Evolutionary conservation across 2,329 filamentous ascomycete species (phyloP), one percentile per base, ranked within the genome.

Genomic region (Remersonia thermophila): DNA sequence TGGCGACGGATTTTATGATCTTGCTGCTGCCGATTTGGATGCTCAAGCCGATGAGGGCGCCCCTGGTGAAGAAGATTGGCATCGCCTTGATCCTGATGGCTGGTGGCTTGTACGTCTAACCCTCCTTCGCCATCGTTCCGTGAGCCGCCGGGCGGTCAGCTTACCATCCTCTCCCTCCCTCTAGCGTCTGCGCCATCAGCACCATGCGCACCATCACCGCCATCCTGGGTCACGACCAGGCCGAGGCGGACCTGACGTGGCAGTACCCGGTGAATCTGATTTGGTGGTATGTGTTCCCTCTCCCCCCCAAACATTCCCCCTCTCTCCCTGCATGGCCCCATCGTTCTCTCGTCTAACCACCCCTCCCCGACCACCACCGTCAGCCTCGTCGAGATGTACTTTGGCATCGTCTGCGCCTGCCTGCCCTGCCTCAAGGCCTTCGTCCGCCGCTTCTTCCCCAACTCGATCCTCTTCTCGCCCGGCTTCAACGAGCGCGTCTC

Each of bases 1-100:
- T 65, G 34, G 27, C 57, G 15, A 64, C 60, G 12, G 60, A 65
- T 47, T 36, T 65, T 7, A 33, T 62, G 16, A 60, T 61, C 30
- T 57, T 60, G 38, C 44, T 55, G 3, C 46, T 66, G 10, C 63
- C 63, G 2, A 55, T 63, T 35, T 47, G 44, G 44, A 40, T 46
- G 37, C 33, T 43, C 3, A 35, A 35, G 28, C 38, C 38, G 15
- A 14, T 46, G 13, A 30, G 37, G 16, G n/a, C 34, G 18, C 30
- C 30, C 12, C 26, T 37, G 34, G 17, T 16, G 16, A 37, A 41
- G 32, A 47, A 44, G 32, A 25, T 45, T 13, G 39, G 37, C 7
- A 28, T 47, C 17, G 12, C 27, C 3, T 27, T 37, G n/a, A 30
- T 47, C 12, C 16, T 47, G 25, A 47, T 47, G 44, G 20, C 42